These are phyloP conservation scores for Salix suchowensis DNA, from an alignment of 345 rosid species.

Conservation along the genomic window DNA sequence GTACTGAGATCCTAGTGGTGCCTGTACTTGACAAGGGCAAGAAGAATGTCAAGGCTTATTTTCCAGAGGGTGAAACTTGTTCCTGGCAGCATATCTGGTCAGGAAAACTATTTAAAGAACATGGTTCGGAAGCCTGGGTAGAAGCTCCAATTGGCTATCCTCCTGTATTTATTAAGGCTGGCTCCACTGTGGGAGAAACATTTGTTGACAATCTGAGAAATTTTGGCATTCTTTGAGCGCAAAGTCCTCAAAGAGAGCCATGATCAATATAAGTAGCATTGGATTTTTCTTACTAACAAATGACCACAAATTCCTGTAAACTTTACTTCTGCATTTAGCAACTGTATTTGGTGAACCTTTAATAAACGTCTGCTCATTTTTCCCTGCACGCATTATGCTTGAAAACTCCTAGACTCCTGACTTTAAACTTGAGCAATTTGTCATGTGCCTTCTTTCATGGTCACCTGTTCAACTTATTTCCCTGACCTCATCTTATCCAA, in stretches of 20 bases:
- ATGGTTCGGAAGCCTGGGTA: constrained; percentile 42
- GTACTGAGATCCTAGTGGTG: constrained; percentile 62
- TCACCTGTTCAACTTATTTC: not conserved
- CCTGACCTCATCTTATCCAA: not conserved
- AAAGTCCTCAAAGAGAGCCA: not conserved
- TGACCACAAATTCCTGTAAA: not conserved
- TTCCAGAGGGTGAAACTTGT: constrained; percentile 46
- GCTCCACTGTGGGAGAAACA: constrained; percentile 48
- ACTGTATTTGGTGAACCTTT: not conserved
- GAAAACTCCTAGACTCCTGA: not conserved
- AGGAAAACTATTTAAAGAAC: constrained; percentile 36
- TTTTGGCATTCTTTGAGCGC: constrained; percentile 29
- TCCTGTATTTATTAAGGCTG: constrained; percentile 57
- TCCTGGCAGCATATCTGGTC: constrained; percentile 65
- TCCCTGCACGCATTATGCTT: not conserved
- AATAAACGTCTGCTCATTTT: not conserved
- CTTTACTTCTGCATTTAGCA: not conserved
- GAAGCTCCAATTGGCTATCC: constrained; percentile 64
- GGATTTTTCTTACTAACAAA: not conserved
- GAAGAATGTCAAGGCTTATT: constrained; percentile 49
- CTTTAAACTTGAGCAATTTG: not conserved
- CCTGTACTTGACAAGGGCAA: constrained; percentile 61
- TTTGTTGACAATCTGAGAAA: constrained; percentile 44
- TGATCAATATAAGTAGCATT: not conserved
- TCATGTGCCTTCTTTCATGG: not conserved